These are phyloP conservation scores for Fusarium sp. DNA, from an alignment of 2,329 filamentous ascomycete genomes.

Conservation along the genomic window DNA sequence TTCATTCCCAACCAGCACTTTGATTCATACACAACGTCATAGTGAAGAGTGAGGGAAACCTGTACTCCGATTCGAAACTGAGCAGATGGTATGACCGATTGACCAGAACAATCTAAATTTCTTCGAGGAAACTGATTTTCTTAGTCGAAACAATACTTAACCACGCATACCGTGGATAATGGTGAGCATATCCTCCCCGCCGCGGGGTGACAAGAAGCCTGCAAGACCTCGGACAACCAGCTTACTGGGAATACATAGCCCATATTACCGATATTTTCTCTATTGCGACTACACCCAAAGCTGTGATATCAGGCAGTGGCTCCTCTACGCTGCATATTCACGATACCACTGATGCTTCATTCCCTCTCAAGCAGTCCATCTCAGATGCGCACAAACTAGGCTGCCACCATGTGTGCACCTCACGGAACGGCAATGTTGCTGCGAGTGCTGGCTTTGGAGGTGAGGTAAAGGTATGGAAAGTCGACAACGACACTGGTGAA, in stretches of 20 bases:
- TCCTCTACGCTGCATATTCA: slow-evolving; percentile 85
- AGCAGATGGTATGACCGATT: slow-evolving; percentile 47
- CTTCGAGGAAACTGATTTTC: slow-evolving; percentile 10
- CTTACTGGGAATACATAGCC: slow-evolving; percentile 63
- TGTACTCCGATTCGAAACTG: slow-evolving; percentile 7
- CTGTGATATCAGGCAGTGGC: slow-evolving; percentile 86
- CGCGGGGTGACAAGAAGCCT: slow-evolving; percentile 26
- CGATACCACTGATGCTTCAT: slow-evolving; percentile 77
- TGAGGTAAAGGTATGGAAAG: slow-evolving; percentile 85
- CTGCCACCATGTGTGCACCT: slow-evolving; percentile 87
- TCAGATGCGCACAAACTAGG: slow-evolving; percentile 86
- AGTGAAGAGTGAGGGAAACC: slow-evolving; percentile 22
- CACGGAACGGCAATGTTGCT: slow-evolving; percentile 76
- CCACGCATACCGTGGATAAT: slow-evolving; percentile 89
- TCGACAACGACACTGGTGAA: slow-evolving; percentile 68
- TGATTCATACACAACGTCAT: slow-evolving; percentile 48
- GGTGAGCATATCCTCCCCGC: slow-evolving; percentile 66
- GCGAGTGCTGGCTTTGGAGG: slow-evolving; percentile 92
- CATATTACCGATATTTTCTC: slow-evolving; percentile 89
- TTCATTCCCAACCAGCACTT: slow-evolving; percentile 31
- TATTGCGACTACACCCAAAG: slow-evolving; percentile 78
- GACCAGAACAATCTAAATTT: neutral
- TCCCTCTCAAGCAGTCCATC: slow-evolving; percentile 84
- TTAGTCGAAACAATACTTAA: slow-evolving; percentile 98
- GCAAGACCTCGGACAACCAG: slow-evolving; percentile 23